A percentile compares a stretch with the other conserved stretches of the same genome.
Conservation (phyloP, 768 basidiomycete genomes). For the Crucibulum laeve region DNA sequence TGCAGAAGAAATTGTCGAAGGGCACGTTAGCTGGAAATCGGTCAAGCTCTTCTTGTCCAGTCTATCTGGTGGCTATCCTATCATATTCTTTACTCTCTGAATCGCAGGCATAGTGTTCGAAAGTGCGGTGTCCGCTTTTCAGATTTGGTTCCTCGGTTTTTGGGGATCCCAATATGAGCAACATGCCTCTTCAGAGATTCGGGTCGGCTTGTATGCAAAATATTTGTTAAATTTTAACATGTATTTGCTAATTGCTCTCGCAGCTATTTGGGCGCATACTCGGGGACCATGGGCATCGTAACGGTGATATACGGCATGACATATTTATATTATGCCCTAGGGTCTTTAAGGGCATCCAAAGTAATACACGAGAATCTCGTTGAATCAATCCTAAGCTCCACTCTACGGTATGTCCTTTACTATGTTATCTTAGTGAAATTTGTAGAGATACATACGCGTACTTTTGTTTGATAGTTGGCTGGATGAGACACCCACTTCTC, state of each 20-base stretch:
- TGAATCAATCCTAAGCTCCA: conserved; percentile 32
- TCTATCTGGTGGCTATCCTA: conserved; percentile 25
- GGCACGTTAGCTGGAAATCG: conserved; percentile 48
- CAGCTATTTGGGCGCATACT: conserved; percentile 40
- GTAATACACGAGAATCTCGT: conserved; percentile 34
- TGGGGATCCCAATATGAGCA: conserved; percentile 46
- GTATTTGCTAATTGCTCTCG: background rate
- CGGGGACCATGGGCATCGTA: conserved; percentile 6
- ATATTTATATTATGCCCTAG: conserved; percentile 28
- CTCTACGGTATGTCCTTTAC: conserved; percentile 41
- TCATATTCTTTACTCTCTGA: conserved; percentile 24
- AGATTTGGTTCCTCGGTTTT: conserved; percentile 36
- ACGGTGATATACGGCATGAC: background rate
- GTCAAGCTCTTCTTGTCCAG: conserved; percentile 30
- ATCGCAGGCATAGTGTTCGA: conserved; percentile 15
- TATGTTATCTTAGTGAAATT: conserved; percentile 12
- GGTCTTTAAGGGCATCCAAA: conserved; percentile 42
- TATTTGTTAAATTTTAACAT: background rate
- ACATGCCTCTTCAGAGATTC: conserved; percentile 24
- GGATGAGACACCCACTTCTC: conserved; percentile 39
- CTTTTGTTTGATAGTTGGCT: conserved; percentile 34
- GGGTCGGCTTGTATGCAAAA: conserved; percentile 30
- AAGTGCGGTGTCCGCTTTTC: conserved; percentile 18
- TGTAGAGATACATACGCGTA: background rate
- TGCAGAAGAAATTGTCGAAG: conserved; percentile 55